These are phyloP conservation scores for Peterozyma toletana DNA, from an alignment of 805 yeast genomes.

Conservation along the genomic window DNA sequence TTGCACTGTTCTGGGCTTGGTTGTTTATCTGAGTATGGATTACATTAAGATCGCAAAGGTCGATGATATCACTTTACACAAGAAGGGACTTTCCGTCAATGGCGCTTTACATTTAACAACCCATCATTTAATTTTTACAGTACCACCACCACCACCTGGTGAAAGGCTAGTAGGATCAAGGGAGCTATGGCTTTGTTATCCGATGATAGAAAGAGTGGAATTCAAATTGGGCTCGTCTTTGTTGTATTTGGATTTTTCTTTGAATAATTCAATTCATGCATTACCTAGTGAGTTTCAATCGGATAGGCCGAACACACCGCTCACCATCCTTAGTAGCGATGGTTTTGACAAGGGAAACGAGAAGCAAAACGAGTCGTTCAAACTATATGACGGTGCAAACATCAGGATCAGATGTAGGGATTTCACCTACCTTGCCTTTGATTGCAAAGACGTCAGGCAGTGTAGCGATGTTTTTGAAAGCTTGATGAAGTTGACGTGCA, in stretches of 20 bases:
- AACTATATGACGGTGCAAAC: constrained; percentile 33
- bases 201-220: constrained; percentile 62
- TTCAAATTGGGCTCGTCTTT: constrained; percentile 48
- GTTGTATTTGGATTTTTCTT: constrained; percentile 13
- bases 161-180: constrained; percentile 23
- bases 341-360: background rate
- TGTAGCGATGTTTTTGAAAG: constrained; percentile 71
- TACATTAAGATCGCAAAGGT: constrained; percentile 47
- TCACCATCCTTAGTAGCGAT: background rate
- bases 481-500: constrained; percentile 56
- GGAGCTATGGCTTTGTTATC: constrained; percentile 91
- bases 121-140: constrained; percentile 65
- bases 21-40: constrained; percentile 32
- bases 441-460: constrained; percentile 49
- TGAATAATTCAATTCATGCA: background rate
- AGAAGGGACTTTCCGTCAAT: constrained; percentile 45
- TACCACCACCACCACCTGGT: constrained; percentile 16
- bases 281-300: no score
- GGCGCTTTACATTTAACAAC: constrained; percentile 68
- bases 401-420: constrained; percentile 77
- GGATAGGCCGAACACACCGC: background rate
- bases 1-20: background rate
- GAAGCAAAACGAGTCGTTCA: constrained; percentile 5
- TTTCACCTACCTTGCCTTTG: constrained; percentile 74
- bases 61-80: constrained; percentile 37